These are phyloP conservation scores for Entomortierella parvispora DNA, from an alignment of 192 early-diverging fungal genomes.

Conservation along the genomic window DNA sequence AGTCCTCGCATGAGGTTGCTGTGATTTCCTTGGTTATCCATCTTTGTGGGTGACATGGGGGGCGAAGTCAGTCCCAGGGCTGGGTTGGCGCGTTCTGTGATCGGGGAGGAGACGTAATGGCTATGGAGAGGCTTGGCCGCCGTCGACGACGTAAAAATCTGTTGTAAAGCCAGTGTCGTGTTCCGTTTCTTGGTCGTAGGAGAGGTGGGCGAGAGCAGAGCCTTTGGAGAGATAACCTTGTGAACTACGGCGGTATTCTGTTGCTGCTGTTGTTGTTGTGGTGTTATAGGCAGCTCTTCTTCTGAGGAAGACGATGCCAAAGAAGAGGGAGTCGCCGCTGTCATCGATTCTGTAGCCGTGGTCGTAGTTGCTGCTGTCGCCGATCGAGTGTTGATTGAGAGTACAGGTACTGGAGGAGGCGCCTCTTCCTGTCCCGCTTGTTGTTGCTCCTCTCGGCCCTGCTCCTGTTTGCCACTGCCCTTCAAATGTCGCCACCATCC, in stretches of 20 bases:
- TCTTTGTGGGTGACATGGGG: slow-evolving; percentile 21
- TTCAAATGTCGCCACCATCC: slow-evolving; percentile 54
- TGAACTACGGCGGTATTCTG: background rate
- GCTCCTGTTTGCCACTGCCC: slow-evolving; percentile 12
- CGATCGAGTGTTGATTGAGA: background rate
- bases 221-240: slow-evolving; percentile 7
- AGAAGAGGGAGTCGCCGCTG: slow-evolving; percentile 12
- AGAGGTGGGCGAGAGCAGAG: slow-evolving; percentile 34
- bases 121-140: slow-evolving; percentile 11
- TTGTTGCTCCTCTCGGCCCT: too few species aligned
- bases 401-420: background rate
- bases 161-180: slow-evolving; percentile 22
- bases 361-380: background rate
- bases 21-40: background rate
- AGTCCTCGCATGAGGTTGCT: slow-evolving; percentile 19
- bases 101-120: slow-evolving; percentile 20
- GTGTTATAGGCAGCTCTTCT: background rate
- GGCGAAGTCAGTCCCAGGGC: slow-evolving; percentile 30
- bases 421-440: background rate
- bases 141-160: slow-evolving; percentile 24
- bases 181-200: slow-evolving; percentile 36
- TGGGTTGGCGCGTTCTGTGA: slow-evolving; percentile 25
- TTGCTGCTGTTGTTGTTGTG: background rate
- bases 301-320: slow-evolving; percentile 2
- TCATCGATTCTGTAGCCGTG: background rate